Evolutionary conservation across 2,329 filamentous ascomycete genomes (phyloP).

Genomic region (Sporothrix brunneoviolacea): DNA sequence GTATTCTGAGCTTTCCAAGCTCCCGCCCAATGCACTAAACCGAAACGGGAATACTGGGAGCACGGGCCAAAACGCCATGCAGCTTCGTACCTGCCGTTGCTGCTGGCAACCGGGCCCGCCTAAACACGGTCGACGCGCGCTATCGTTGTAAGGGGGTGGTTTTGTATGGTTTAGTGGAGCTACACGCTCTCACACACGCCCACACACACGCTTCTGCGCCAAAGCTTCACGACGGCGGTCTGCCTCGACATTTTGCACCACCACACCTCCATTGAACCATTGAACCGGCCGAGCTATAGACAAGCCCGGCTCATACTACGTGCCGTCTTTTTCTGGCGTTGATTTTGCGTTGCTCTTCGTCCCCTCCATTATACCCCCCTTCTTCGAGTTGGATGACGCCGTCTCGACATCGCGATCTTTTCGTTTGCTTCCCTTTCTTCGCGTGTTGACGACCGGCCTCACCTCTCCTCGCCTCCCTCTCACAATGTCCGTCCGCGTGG

Average conservation of each 20-base stretch:
- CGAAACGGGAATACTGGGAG: neutral
- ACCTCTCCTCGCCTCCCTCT: neutral
- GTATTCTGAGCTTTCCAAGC: conserved; percentile 6
- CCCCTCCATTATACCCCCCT: neutral
- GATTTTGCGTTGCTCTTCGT: neutral
- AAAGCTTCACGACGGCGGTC: neutral
- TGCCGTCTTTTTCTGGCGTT: neutral
- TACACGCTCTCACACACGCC: neutral
- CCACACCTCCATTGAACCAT: too few species aligned
- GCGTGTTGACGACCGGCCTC: neutral
- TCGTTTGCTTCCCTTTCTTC: neutral
- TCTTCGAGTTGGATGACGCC: too few species aligned
- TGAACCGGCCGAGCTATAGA: too few species aligned
- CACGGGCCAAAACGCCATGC: neutral
- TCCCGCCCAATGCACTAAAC: neutral
- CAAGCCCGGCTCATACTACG: too few species aligned
- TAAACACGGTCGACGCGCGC: conserved; percentile 7
- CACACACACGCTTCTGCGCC: neutral
- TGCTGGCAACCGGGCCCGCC: conserved; percentile 7
- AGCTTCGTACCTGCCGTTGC: conserved; percentile 1
- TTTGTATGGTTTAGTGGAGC: neutral
- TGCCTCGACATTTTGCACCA: too few species aligned
- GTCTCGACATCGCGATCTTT: neutral
- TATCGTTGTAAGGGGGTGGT: neutral
- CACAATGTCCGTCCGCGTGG: conserved; percentile 68